Evolutionary conservation across 2,329 filamentous ascomycete species (phyloP), one percentile per base, ranked within the genome.

Genomic region (Aciculosporium take): DNA sequence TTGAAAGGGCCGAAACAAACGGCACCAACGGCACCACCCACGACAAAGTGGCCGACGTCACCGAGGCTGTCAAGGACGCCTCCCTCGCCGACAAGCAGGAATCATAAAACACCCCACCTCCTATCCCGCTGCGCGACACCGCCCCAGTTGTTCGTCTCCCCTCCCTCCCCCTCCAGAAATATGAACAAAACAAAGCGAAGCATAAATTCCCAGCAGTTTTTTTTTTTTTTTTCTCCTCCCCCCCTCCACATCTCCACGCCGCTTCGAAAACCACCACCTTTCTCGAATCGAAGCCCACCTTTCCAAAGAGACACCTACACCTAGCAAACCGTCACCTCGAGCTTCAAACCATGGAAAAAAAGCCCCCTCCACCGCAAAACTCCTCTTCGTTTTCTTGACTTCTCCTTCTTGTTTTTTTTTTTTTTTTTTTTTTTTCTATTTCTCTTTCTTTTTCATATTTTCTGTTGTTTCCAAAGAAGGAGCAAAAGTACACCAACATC

Each of bases 1-100:
- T 98, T 48, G 85, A 88, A 59, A 79, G 80, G 51, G 24, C 37
- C 17, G 69, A 69, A 48, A 63, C 64, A 48, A 64, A 62, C 48
- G 64, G 60, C 50, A 46, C 51, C 50, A 69, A 62, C 47, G 64
- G 60, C 50, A 46, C 50, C 50, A 69, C 65, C 51, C 62, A 59
- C 49, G 67, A 71, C 48, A 67, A 66, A 46, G 70, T 76, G 40
- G 76, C 72, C 31, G 70, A 72, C 45, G 66, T 67, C 42, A 66
- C 69, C 39, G 58, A 67, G 40, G 67, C 65, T 42, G 62, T 75
- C 43, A 67, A 74, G 62, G 63, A 73, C 49, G 58, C 64, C 42
- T 65, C 69, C 32, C 54, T 75, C 46, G 65, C 69, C 51, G 70
- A 74, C 45, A 72, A 71, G 62, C 57, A 66, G 57, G 65, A 66